Evolutionary conservation across 208 protist genomes (phyloP).

Genomic region (Wallacemonas sp.): DNA sequence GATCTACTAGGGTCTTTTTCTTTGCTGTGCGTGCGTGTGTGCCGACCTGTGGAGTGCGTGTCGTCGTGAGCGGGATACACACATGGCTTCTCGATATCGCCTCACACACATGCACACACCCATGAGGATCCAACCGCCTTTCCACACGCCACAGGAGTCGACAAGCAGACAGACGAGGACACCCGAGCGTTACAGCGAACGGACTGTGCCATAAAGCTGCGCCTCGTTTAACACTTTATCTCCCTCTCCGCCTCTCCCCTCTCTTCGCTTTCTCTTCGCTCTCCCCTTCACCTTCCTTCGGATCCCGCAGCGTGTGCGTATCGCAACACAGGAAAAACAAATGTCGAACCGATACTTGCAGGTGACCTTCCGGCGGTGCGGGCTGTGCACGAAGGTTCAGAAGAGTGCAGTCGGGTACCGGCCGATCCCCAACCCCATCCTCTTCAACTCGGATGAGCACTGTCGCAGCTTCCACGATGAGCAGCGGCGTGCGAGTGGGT

Average conservation of each 20-base stretch:
- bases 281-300: background rate
- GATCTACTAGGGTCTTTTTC: too few relatives aligned
- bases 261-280: conserved; percentile 3
- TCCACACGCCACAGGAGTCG: too few relatives aligned
- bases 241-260: background rate
- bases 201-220: too few relatives aligned
- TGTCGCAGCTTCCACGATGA: conserved; percentile 80
- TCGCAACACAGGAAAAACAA: background rate
- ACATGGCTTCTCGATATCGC: too few relatives aligned
- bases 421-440: conserved; percentile 84
- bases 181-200: too few relatives aligned
- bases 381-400: conserved; percentile 61
- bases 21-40: background rate
- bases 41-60: too few relatives aligned
- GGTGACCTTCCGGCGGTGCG: conserved; percentile 77
- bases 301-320: too few relatives aligned
- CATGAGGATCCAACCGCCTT: too few relatives aligned
- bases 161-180: too few relatives aligned
- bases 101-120: too few relatives aligned
- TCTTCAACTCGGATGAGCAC: conserved; percentile 84
- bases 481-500: conserved; percentile 56
- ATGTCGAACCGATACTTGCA: conserved; percentile 85
- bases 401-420: conserved; percentile 70
- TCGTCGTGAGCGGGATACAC: too few relatives aligned
- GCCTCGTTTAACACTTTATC: background rate